Base-by-base conservation (phyloP, 2,329 filamentous ascomycete genomes). In the Fusarium verticillioides region DNA sequence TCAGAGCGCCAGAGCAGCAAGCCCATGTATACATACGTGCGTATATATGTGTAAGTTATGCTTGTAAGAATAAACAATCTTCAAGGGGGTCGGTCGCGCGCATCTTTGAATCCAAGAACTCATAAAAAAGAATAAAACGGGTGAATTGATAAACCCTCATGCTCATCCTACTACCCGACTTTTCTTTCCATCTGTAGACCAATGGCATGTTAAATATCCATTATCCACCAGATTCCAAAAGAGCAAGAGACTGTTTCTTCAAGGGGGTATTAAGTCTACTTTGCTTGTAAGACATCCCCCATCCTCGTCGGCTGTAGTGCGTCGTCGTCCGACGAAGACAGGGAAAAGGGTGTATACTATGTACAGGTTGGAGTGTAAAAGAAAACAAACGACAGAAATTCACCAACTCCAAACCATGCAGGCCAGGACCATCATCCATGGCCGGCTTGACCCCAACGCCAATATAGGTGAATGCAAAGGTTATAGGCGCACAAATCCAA, bases 371-470 rank as follows among this genome's bases (percentile, higher is more conserved):
- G 39, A 47, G 57, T 59, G 60, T 36, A 43, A 69, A 64, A 64
- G 54, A 70, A 68, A 49, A 56, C 54, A 76, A 72, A 61, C 54
- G 63, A 63, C 43, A 60, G 63, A 60, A 60, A 62, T 67, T 63
- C 63, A 68, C 65, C 62, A 78, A 78, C 76, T 76, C 76, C 76
- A 44, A 63, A 66, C 76, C 73, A 75, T 75, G 75, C 50, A 61
- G 61, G 73, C 64, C 60, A 66, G 49, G 59, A 40, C 72, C 60
- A 60, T 57, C 53, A 50, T 66, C 60, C 60, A 66, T 69, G 67
- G 73, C 67, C 69, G 50, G 65, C 63, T 32, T 60, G 69, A 63
- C 60, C 66, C 62, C 34, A 78, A 77, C 76, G 75, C 76, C 76
- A 46, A 40, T 72, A 65, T 65, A 70, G 69, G 66, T 77, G 66